Evolutionary conservation across 805 yeast species (phyloP).

Genomic region (Metschnikowia chrysomelidarum): DNA sequence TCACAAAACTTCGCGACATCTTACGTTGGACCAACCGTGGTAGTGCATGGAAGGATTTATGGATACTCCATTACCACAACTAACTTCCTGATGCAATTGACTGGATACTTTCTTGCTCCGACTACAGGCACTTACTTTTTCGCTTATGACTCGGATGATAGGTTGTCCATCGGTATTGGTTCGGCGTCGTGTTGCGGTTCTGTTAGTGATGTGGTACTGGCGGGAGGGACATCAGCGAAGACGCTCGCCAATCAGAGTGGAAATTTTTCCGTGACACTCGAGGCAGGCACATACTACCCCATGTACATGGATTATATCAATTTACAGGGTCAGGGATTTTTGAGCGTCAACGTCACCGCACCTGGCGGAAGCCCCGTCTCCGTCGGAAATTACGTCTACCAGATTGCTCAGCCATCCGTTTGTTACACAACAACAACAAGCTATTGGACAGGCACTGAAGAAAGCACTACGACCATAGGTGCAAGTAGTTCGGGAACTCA

Average conservation of each 20-base stretch:
- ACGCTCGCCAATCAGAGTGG: conserved; percentile 4
- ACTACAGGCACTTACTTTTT: conserved; percentile 11
- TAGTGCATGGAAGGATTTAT: conserved; percentile 2
- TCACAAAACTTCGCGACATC: neutral
- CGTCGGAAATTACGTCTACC: conserved; percentile 7
- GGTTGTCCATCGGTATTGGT: conserved; percentile 12
- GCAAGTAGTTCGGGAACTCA: too few species aligned
- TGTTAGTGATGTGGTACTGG: neutral
- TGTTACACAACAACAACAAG: conserved; percentile 1
- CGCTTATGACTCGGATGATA: conserved; percentile 12
- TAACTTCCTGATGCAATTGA: conserved; percentile 5
- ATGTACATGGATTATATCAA: conserved; percentile 13
- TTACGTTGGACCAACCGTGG: neutral
- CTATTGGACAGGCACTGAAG: conserved; percentile 9
- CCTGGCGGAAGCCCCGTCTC: conserved; percentile 8
- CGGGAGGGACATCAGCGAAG: too few species aligned
- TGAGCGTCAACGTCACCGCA: conserved; percentile 3
- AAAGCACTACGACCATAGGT: too few species aligned
- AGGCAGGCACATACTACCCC: conserved; percentile 12
- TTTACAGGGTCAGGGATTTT: conserved; percentile 7
- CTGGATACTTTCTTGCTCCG: conserved; percentile 12
- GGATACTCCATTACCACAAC: conserved; percentile 3
- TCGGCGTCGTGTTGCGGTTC: conserved; percentile 14
- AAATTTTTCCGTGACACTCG: conserved; percentile 5
- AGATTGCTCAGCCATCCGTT: conserved; percentile 3